Conservation (phyloP, 2,329 filamentous ascomycete species). For the Fusarium humuli region DNA sequence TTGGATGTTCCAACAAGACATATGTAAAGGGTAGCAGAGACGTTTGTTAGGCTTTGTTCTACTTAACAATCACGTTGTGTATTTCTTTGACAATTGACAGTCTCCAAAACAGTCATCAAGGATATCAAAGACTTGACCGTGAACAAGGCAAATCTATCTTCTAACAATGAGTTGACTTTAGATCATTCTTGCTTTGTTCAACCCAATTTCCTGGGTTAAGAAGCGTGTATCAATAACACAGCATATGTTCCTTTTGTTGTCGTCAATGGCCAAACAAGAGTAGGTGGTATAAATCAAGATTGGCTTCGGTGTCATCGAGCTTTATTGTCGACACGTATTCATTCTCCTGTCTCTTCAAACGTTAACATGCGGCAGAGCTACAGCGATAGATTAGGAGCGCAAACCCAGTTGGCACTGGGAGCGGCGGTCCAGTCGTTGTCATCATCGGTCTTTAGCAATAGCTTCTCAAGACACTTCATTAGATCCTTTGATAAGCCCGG, state of each 20-base stretch:
- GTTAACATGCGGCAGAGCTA: slow-evolving; percentile 10
- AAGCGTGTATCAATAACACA: slow-evolving; percentile 1
- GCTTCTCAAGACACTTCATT: not conserved
- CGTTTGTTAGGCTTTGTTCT: not conserved
- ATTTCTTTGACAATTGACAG: not conserved
- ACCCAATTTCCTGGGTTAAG: not conserved
- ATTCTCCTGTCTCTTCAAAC: not conserved
- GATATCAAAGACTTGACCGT: not conserved
- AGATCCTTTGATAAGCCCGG: not conserved
- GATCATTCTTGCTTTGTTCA: slow-evolving; percentile 14
- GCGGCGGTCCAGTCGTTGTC: not conserved
- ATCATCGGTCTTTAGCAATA: not conserved
- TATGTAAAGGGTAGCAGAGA: slow-evolving; percentile 14
- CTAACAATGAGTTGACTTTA: not conserved
- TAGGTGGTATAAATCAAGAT: not conserved
- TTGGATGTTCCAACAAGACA: slow-evolving; percentile 26
- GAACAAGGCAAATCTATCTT: slow-evolving; percentile 1
- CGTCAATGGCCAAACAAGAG: not conserved
- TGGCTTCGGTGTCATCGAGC: not conserved
- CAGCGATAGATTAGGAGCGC: not conserved
- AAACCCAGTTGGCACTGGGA: not conserved
- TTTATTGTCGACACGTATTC: not conserved
- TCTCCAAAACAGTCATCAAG: not conserved
- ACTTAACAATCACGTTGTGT: not conserved
- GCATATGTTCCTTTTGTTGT: not conserved